A percentile compares a stretch with the other conserved stretches of the same genome.
Evolutionary conservation across 345 rosid species (phyloP).

Genomic region (Boechera divaricarpa): DNA sequence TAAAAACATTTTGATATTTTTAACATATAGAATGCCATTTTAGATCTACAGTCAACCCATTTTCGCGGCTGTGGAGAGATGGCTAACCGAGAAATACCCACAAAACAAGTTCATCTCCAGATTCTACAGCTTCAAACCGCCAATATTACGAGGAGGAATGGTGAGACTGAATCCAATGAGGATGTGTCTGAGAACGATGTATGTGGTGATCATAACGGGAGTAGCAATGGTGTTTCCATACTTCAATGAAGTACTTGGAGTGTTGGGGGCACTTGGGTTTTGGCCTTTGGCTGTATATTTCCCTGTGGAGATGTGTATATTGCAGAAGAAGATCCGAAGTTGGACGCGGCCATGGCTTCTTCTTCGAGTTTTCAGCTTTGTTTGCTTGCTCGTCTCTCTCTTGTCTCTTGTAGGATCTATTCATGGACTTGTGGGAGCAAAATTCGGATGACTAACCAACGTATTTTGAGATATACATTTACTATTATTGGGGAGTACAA

Average conservation of each 20-base stretch:
- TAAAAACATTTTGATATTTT: no score
- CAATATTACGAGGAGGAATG: constrained; percentile 38
- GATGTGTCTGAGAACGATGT: constrained; percentile 48
- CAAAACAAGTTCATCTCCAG: constrained; percentile 44
- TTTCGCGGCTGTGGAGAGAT: constrained; percentile 63
- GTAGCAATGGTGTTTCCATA: constrained; percentile 69
- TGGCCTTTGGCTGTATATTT: constrained; percentile 52
- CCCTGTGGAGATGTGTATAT: constrained; percentile 66
- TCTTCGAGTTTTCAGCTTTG: constrained; percentile 51
- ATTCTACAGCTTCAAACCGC: constrained; percentile 44
- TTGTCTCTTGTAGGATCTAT: constrained; percentile 63
- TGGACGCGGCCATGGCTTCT: constrained; percentile 65
- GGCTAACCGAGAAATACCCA: constrained; percentile 53
- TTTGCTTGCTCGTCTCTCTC: constrained; percentile 52
- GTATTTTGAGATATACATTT: no score
- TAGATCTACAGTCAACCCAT: constrained; percentile 74
- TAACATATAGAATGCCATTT: constrained; percentile 4
- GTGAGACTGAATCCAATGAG: constrained; percentile 41
- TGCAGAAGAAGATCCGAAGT: constrained; percentile 55
- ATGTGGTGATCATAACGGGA: constrained; percentile 55
- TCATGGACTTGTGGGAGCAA: constrained; percentile 63
- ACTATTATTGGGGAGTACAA: no score
- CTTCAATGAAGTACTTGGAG: constrained; percentile 81
- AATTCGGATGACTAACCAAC: constrained; percentile 36
- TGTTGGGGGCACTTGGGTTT: constrained; percentile 67